These are phyloP conservation scores for Luvunga scandens DNA, from an alignment of 345 rosid genomes.

Conservation along the genomic window DNA sequence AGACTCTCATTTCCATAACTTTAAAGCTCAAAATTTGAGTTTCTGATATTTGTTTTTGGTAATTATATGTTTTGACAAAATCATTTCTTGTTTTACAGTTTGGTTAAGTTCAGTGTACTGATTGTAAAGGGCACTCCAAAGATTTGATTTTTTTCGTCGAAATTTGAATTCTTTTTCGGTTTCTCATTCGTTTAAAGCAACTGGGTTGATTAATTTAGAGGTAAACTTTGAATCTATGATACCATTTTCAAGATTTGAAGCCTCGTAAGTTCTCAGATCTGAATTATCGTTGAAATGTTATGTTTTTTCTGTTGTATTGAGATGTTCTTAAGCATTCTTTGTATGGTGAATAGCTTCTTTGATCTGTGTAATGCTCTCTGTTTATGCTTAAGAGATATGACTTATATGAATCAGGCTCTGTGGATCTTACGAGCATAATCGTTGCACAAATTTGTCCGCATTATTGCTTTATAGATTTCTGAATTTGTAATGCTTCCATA, in stretches of 20 bases:
- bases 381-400: slow-evolving; percentile 17
- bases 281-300: slow-evolving; percentile 33
- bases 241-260: slow-evolving; percentile 33
- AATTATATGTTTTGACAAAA: slow-evolving; percentile 8
- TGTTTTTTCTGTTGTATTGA: slow-evolving; percentile 32
- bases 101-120: slow-evolving; percentile 25
- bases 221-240: slow-evolving; percentile 24
- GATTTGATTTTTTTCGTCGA: slow-evolving; percentile 20
- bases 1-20: slow-evolving; percentile 25
- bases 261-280: slow-evolving; percentile 74
- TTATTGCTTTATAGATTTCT: background rate
- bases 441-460: background rate
- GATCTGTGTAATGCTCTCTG: slow-evolving; percentile 35
- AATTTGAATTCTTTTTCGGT: slow-evolving; percentile 20
- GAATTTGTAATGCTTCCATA: background rate
- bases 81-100: slow-evolving; percentile 15
- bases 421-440: slow-evolving; percentile 1
- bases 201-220: slow-evolving; percentile 30
- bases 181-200: slow-evolving; percentile 20
- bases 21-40: slow-evolving; percentile 4
- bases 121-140: slow-evolving; percentile 19
- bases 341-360: slow-evolving; percentile 16
- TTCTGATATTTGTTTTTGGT: slow-evolving; percentile 10
- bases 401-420: slow-evolving; percentile 8
- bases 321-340: slow-evolving; percentile 23